These are phyloP conservation scores for Punica granatum DNA, from an alignment of 345 rosid genomes.

Conservation along the genomic window DNA sequence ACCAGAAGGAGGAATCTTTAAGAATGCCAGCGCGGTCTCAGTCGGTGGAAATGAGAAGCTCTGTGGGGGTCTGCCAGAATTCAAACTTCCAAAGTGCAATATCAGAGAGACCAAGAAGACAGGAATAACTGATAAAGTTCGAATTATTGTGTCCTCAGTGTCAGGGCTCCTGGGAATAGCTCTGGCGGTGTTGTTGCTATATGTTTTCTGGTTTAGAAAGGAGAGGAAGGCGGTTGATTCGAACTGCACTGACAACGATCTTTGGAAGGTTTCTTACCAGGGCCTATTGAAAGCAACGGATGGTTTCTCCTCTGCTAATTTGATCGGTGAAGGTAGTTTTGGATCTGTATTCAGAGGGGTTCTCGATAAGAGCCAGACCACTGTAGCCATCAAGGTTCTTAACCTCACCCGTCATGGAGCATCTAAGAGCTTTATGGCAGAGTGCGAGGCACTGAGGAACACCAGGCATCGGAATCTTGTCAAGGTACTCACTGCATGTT, in stretches of 20 bases:
- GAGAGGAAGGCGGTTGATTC: background rate
- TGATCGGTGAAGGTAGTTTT: slow-evolving; percentile 14
- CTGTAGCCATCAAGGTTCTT: slow-evolving; percentile 14
- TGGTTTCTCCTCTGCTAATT: slow-evolving; percentile 10
- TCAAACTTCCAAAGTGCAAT: slow-evolving; percentile 6
- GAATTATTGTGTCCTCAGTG: background rate
- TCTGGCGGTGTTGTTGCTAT: background rate
- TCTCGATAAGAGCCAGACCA: background rate
- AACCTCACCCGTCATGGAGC: slow-evolving; percentile 10
- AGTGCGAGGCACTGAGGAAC: slow-evolving; percentile 15
- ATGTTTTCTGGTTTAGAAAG: background rate
- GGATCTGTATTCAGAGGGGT: slow-evolving; percentile 14
- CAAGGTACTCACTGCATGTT: slow-evolving; percentile 11
- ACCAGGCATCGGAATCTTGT: slow-evolving; percentile 16
- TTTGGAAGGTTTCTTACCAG: slow-evolving; percentile 13
- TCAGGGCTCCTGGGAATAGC: background rate
- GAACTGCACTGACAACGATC: background rate
- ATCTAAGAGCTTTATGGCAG: slow-evolving; percentile 16
- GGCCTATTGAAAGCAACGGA: slow-evolving; percentile 5
- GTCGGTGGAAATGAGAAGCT: slow-evolving; percentile 10
- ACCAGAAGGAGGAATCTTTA: slow-evolving; percentile 14
- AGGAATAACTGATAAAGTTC: background rate
- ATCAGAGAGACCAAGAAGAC: background rate
- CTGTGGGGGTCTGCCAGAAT: slow-evolving; percentile 11
- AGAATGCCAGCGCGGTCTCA: slow-evolving; percentile 4